phyloP scores from a whole-genome alignment of 1,284 basidiomycete species.

The Pseudozyma thailandica region DNA sequence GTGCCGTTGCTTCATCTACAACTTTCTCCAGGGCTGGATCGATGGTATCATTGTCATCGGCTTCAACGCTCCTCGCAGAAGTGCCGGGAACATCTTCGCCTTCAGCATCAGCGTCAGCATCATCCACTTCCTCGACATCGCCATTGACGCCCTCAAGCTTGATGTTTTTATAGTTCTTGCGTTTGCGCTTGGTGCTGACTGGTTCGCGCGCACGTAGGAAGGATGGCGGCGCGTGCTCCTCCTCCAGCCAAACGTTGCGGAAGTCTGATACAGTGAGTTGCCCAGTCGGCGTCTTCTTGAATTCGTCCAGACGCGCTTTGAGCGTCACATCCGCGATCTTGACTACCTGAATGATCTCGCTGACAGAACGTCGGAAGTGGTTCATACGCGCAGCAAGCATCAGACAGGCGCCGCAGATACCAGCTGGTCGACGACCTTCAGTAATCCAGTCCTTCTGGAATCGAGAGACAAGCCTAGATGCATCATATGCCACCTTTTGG shows the following conservation, averaged over 20 bases:
- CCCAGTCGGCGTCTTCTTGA: conserved; percentile 87
- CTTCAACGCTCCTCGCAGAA: conserved; percentile 48
- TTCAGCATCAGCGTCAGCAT: conserved; percentile 72
- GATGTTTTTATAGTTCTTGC: conserved; percentile 61
- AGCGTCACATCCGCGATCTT: conserved; percentile 96
- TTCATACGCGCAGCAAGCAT: conserved; percentile 98
- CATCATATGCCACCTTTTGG: conserved; percentile 89
- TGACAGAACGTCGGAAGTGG: conserved; percentile 89
- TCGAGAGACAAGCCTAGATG: conserved; percentile 89
- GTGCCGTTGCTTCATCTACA: conserved; percentile 58
- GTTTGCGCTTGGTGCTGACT: conserved; percentile 73
- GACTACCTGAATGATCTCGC: conserved; percentile 92
- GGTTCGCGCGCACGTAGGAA: conserved; percentile 75
- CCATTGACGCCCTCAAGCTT: conserved; percentile 37
- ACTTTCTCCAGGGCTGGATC: conserved; percentile 56
- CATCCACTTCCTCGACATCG: conserved; percentile 15
- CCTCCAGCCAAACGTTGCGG: conserved; percentile 88
- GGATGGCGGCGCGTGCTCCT: conserved; percentile 89
- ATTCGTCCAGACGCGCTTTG: conserved; percentile 93
- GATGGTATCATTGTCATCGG: conserved; percentile 14
- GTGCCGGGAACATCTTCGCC: conserved; percentile 22
- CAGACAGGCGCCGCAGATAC: conserved; percentile 95
- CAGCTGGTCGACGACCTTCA: conserved; percentile 90
- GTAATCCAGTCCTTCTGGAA: conserved; percentile 99
- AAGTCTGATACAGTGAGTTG: conserved; percentile 90